Base-by-base conservation (phyloP, 1,284 basidiomycete species). In the Papiliotrema terrestris region DNA sequence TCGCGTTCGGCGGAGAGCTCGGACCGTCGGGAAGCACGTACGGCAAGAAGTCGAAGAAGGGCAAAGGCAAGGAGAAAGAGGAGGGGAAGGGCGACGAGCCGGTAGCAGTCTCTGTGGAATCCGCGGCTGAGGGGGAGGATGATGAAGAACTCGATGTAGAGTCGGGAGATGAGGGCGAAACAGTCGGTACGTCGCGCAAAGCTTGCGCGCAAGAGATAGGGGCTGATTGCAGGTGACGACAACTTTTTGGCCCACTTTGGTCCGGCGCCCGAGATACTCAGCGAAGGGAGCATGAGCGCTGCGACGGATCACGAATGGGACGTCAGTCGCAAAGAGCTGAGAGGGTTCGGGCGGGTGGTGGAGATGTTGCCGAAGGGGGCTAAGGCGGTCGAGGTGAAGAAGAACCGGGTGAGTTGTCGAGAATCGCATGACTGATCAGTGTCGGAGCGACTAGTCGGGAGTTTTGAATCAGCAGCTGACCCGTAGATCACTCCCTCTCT, bases 401-500 rank as follows among this genome's bases (percentile, higher is more conserved):
- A 64, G 54, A 64, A 69, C 44, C 61, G 71, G 59, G 64, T 71
- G 61, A 68, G 78, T 57, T 5, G 29, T 32, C n/a, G 22, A 4
- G 23, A 22, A 15, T 36, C 23, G 49, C 42, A 2, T 22, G 20
- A 8, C 29, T 19, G 35, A 49, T 14, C 11, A 35, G 15, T 8
- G 23, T 26, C 22, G 25, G 8, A 20, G 48, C 32, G 15, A 6
- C 15, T 11, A 5, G 3, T n/a, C 39, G 20, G 8, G 23, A 20
- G 39, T 5, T 15, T 8, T n/a, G 6, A 8, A 19, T n/a, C 15
- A 35, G 5, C 13, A 26, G 32, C 26, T 22, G 8, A 50, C 22
- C 5, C 22, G 1, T 54, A 90, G 88, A 80, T 89, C 49, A 68
- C 83, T 8, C 83, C 78, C 80, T 35, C 69, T 76, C 8, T 80